Conservation (phyloP, 345 rosid genomes). For the Corymbia maculata region DNA sequence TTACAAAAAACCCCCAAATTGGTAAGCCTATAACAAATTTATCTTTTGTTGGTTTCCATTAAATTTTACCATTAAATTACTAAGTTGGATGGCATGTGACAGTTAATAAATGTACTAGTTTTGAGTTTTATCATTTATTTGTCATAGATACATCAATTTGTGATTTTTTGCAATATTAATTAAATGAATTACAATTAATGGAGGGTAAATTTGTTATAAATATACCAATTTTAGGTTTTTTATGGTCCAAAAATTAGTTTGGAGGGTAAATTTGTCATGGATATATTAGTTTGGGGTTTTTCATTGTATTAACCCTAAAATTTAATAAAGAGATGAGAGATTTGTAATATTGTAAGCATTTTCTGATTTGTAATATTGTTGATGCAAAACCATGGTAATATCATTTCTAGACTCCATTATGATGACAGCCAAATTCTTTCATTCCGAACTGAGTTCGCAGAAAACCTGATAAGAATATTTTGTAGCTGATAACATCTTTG, state of each 20-base stretch:
- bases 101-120: rapidly evolving
- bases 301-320: neutral
- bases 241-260: too few relatives aligned
- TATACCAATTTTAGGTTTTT: too few relatives aligned
- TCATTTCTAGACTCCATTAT: neutral
- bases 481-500: neutral
- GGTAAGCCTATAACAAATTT: too few relatives aligned
- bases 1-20: too few relatives aligned
- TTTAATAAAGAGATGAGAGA: neutral
- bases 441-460: rapidly evolving
- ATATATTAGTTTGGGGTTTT: too few relatives aligned
- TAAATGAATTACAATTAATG: too few relatives aligned
- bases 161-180: too few relatives aligned
- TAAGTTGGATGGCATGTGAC: rapidly evolving
- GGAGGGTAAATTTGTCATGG: neutral
- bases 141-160: neutral
- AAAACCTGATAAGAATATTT: neutral
- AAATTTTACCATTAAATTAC: rapidly evolving
- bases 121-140: too few relatives aligned
- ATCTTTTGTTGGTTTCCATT: too few relatives aligned
- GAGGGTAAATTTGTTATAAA: neutral
- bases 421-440: neutral
- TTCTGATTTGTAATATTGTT: neutral
- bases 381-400: neutral
- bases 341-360: neutral